Percentiles rank a stretch among this genome's conserved stretches.
phyloP scores from a whole-genome alignment of 805 yeast genomes.

The Saturnispora ahearnii region DNA sequence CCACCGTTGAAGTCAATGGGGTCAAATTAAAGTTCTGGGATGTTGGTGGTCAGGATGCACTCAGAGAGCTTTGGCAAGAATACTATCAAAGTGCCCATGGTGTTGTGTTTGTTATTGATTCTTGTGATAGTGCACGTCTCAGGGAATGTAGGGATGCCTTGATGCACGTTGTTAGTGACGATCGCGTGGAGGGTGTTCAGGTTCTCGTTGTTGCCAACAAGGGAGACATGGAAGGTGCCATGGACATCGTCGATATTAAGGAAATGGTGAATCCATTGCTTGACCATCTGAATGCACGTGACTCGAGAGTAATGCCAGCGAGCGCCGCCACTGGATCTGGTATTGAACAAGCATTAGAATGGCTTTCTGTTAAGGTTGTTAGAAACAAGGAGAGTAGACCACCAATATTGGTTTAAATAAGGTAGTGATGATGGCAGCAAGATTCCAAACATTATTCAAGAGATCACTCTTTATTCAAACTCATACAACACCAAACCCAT shows the following conservation, averaged over 20 bases:
- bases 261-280: slow-evolving; percentile 77
- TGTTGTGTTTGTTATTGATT: slow-evolving; percentile 84
- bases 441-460: not conserved
- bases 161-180: slow-evolving; percentile 47
- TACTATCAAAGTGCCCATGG: slow-evolving; percentile 86
- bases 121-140: slow-evolving; percentile 74
- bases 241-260: slow-evolving; percentile 74
- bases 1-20: slow-evolving; percentile 30
- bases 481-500: slow-evolving; percentile 75
- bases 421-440: not conserved
- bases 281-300: slow-evolving; percentile 80
- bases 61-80: slow-evolving; percentile 78
- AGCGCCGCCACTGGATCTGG: slow-evolving; percentile 83
- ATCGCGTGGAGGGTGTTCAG: slow-evolving; percentile 69
- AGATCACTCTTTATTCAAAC: slow-evolving; percentile 62
- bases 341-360: slow-evolving; percentile 75
- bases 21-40: slow-evolving; percentile 78
- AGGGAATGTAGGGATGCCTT: slow-evolving; percentile 73
- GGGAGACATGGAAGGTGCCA: slow-evolving; percentile 58
- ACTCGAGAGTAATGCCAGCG: slow-evolving; percentile 80
- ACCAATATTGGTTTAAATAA: not conserved
- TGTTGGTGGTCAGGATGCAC: slow-evolving; percentile 87
- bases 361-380: slow-evolving; percentile 69
- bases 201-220: slow-evolving; percentile 92
- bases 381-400: slow-evolving; percentile 23